A percentile compares a stretch with the other conserved stretches of the same genome.
Conservation (phyloP, 495 filamentous ascomycete species). For the Elasticomyces elasticus region DNA sequence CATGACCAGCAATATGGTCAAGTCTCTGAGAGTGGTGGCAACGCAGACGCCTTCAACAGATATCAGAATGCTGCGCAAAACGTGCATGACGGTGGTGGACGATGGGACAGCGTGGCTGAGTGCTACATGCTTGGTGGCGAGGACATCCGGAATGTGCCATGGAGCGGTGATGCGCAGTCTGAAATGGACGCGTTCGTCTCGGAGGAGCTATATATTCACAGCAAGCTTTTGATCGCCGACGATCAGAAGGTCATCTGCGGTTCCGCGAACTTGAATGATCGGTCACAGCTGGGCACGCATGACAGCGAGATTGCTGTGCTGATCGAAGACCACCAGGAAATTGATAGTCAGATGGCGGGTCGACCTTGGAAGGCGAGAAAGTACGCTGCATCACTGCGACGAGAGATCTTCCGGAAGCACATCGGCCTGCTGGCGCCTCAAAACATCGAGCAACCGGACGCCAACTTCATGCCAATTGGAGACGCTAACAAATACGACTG, state of each 20-base stretch:
- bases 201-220: conserved; percentile 90
- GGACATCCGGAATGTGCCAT: conserved; percentile 68
- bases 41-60: conserved; percentile 36
- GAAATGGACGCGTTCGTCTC: conserved; percentile 86
- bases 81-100: conserved; percentile 38
- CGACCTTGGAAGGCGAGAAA: conserved; percentile 56
- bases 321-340: conserved; percentile 63
- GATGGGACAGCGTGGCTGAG: conserved; percentile 66
- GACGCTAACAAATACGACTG: conserved; percentile 71
- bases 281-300: conserved; percentile 76
- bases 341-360: conserved; percentile 64
- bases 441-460: conserved; percentile 48
- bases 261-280: conserved; percentile 90
- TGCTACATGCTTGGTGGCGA: conserved; percentile 79
- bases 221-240: conserved; percentile 88
- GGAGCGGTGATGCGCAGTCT: conserved; percentile 55
- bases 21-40: conserved; percentile 15
- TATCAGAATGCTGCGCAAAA: conserved; percentile 60
- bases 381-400: conserved; percentile 77
- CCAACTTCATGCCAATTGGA: conserved; percentile 69
- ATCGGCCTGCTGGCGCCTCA: conserved; percentile 73
- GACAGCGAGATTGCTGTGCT: conserved; percentile 78
- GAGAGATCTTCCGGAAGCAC: conserved; percentile 84
- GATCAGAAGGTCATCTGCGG: conserved; percentile 83
- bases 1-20: conserved; percentile 44